Evolutionary conservation across 1,284 basidiomycete species (phyloP), one percentile per base, ranked within the genome.

Genomic region (Boletellus sp.): DNA sequence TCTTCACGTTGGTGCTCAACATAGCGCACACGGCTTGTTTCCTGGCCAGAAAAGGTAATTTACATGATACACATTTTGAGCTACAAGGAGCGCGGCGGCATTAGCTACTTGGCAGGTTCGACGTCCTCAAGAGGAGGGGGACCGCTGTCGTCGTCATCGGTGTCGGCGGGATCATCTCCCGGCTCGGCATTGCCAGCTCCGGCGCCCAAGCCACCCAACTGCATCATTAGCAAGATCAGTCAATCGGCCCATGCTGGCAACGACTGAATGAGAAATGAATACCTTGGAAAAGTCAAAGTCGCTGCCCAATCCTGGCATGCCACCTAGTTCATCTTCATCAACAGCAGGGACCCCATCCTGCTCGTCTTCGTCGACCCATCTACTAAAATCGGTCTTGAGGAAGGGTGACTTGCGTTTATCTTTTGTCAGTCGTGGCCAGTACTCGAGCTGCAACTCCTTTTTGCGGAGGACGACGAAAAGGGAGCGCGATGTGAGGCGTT

Each of bases 291-390:
- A 73, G 69, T 86, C 71, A 68, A 80, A 76, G 8, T 69, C 77
- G 9, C 73, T 19, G 5, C 17, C 45, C 61, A 71, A 67, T 22
- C 71, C 73, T 14, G 69, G 70, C 63, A 77, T 72, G 8, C 69
- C 75, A 16, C 64, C 69, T 60, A 11, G 8, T 11, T 67, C 51
- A 9, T 77, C 77, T 0, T 78, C 78, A 8, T 77, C 76, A 0
- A 71, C 51, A 34, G 61, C 67, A 8, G 60, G 60, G 16, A 69
- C 74, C 40, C 74, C 85, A 26, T 91, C 87, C 71, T 96, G 93
- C 68, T 96, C 93, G 63, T 96, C 93, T 73, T 96, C 93, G 64
- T 95, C 93, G 41, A 88, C 87, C 92, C 92, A 96, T 71, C 89
- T 94, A 60, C 76, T 73, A 66, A 94, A 95, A 69, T 95, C 91